Percentiles rank a stretch among this genome's conserved stretches.
Conservation (phyloP, 106 monocot genomes). For the Hemerocallis citrina region DNA sequence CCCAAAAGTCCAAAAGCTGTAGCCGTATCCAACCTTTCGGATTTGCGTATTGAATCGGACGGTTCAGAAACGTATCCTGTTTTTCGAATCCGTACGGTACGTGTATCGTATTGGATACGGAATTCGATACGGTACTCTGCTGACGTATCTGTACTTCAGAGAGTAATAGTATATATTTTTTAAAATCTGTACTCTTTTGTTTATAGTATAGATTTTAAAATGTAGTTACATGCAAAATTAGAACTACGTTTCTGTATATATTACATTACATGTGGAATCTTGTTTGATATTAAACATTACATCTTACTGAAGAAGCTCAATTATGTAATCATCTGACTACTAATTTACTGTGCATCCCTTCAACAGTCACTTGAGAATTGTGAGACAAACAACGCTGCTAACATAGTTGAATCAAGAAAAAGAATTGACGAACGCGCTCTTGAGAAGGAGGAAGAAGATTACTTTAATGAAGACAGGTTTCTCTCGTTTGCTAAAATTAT, state of each 20-base stretch:
- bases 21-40: too few species aligned
- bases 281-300: background rate
- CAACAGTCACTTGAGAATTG: slow-evolving; percentile 54
- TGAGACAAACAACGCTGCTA: slow-evolving; percentile 30
- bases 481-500: background rate
- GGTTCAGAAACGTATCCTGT: too few species aligned
- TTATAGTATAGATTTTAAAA: too few species aligned
- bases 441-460: slow-evolving; percentile 98
- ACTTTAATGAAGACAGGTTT: slow-evolving; percentile 94
- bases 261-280: background rate
- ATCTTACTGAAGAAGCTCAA: background rate
- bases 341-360: background rate
- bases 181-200: background rate
- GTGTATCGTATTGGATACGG: too few species aligned
- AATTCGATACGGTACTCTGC: too few species aligned
- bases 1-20: too few species aligned
- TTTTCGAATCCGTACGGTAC: too few species aligned
- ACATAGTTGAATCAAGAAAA: slow-evolving; percentile 32
- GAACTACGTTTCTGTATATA: background rate
- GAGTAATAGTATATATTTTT: too few species aligned
- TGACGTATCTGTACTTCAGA: too few species aligned
- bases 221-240: background rate
- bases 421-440: slow-evolving; percentile 67
- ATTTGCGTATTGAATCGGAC: too few species aligned
- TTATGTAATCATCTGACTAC: background rate